A percentile compares a stretch with the other conserved stretches of the same genome.
These are phyloP conservation scores for Truncatella angustata DNA, from an alignment of 2,329 filamentous ascomycete species.

Conservation along the genomic window DNA sequence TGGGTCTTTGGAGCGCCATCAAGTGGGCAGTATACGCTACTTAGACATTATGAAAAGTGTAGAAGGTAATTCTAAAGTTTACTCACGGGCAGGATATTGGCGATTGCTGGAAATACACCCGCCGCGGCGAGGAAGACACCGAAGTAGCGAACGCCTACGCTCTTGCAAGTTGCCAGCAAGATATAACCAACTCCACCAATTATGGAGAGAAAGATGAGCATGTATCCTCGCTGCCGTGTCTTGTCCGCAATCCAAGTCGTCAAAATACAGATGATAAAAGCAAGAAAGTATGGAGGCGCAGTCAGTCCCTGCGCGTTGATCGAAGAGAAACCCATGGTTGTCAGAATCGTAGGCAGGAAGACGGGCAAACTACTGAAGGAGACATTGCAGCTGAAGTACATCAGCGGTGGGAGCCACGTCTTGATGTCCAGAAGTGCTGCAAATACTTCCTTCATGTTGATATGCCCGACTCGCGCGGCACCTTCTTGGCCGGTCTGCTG, in stretches of 20 bases:
- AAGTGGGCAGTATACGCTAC: too few relatives aligned
- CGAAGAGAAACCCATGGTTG: constrained; percentile 65
- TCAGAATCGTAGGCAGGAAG: constrained; percentile 62
- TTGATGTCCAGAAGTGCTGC: constrained; percentile 45
- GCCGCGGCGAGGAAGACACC: constrained; percentile 50
- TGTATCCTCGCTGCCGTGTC: constrained; percentile 60
- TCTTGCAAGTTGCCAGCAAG: constrained; percentile 55
- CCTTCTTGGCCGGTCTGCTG: constrained; percentile 50
- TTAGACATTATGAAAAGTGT: too few relatives aligned
- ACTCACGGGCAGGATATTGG: constrained; percentile 66
- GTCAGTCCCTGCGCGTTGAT: constrained; percentile 70
- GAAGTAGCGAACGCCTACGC: constrained; percentile 35
- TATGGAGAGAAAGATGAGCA: constrained; percentile 54
- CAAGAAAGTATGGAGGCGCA: constrained; percentile 67
- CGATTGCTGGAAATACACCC: constrained; percentile 66
- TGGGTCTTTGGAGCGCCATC: too few relatives aligned
- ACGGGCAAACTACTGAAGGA: constrained; percentile 65
- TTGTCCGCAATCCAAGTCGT: constrained; percentile 66
- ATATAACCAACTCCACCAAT: constrained; percentile 63
- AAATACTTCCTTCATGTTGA: constrained; percentile 46
- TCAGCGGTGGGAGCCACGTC: constrained; percentile 45
- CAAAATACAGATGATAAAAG: constrained; percentile 60
- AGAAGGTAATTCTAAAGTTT: too few relatives aligned
- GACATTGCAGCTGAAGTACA: constrained; percentile 47
- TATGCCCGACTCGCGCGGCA: constrained; percentile 42